Evolutionary conservation across 2,329 filamentous ascomycete species (phyloP).

Genomic region (Bipolaris zeicola): DNA sequence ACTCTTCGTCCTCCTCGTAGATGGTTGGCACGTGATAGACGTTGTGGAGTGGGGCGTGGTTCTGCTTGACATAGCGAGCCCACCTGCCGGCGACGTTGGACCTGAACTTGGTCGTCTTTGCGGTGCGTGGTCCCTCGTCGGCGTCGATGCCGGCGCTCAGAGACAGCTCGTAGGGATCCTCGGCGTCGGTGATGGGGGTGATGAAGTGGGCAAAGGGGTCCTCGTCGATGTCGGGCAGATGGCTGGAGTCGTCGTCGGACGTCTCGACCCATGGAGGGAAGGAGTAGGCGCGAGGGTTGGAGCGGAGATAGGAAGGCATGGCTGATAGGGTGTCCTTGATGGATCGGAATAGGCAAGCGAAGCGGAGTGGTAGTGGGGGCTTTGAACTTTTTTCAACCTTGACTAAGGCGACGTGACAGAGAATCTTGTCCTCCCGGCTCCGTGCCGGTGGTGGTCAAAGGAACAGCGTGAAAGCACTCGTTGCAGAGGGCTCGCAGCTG

Average conservation of each 20-base stretch:
- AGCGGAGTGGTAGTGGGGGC: constrained; percentile 30
- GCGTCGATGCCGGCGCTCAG: constrained; percentile 49
- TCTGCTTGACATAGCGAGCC: constrained; percentile 48
- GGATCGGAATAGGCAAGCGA: constrained; percentile 25
- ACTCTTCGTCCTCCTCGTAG: constrained; percentile 44
- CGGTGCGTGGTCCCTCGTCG: constrained; percentile 34
- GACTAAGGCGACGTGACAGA: constrained; percentile 27
- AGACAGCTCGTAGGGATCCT: constrained; percentile 48
- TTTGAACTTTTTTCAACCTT: constrained; percentile 35
- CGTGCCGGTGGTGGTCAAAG: constrained; percentile 37
- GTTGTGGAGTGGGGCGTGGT: constrained; percentile 40
- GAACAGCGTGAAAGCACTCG: constrained; percentile 26
- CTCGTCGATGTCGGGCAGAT: constrained; percentile 50
- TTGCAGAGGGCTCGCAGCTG: constrained; percentile 22
- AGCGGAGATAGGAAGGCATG: constrained; percentile 46
- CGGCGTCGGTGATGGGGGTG: constrained; percentile 49
- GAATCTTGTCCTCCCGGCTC: constrained; percentile 33
- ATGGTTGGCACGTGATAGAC: constrained; percentile 38
- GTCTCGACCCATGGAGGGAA: constrained; percentile 44
- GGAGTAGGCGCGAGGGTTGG: constrained; percentile 39
- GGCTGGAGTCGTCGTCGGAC: constrained; percentile 25
- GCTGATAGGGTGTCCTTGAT: constrained; percentile 32
- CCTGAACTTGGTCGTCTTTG: constrained; percentile 47
- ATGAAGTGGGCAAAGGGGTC: constrained; percentile 53
- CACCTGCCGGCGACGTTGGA: constrained; percentile 48